Percentiles rank a stretch among this genome's conserved stretches.
phyloP scores from a whole-genome alignment of 345 rosid genomes.

The Heritiera littoralis region DNA sequence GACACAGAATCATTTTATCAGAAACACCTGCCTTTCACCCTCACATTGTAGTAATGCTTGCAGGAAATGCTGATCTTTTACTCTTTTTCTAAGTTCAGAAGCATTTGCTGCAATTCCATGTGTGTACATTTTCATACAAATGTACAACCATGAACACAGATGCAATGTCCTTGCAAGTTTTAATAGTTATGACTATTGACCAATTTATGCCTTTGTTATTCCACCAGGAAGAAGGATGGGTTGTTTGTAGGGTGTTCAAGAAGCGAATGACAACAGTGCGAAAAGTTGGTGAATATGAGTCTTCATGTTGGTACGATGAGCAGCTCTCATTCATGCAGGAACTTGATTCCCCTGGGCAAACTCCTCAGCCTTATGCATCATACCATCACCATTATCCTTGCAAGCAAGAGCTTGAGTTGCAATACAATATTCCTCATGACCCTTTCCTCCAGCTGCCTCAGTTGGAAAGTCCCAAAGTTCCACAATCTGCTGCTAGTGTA shows the following conservation, averaged over 20 bases:
- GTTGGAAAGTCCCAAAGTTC: slow-evolving; percentile 73
- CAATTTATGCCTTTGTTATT: neutral
- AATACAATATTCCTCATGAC: slow-evolving; percentile 49
- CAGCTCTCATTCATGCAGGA: slow-evolving; percentile 76
- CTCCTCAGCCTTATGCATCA: slow-evolving; percentile 49
- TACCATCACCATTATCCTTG: slow-evolving; percentile 59
- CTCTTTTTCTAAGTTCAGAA: neutral
- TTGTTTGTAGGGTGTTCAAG: slow-evolving; percentile 94
- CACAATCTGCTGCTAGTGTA: slow-evolving; percentile 45
- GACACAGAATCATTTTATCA: neutral
- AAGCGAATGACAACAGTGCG: slow-evolving; percentile 67
- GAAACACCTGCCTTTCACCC: no score
- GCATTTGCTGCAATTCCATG: neutral
- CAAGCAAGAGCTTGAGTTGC: slow-evolving; percentile 83
- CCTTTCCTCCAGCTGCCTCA: slow-evolving; percentile 81
- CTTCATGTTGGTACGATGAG: slow-evolving; percentile 87
- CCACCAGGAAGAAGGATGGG: slow-evolving; percentile 97
- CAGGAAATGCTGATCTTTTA: neutral
- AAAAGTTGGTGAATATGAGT: slow-evolving; percentile 59
- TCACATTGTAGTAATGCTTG: neutral
- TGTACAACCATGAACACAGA: neutral
- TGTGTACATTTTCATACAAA: neutral
- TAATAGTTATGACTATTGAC: neutral
- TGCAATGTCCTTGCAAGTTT: neutral
- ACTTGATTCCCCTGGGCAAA: slow-evolving; percentile 55